A percentile compares a stretch with the other conserved stretches of the same genome.
These are phyloP conservation scores for Fusarium sp. DNA, from an alignment of 2,329 filamentous ascomycete genomes.

Conservation along the genomic window DNA sequence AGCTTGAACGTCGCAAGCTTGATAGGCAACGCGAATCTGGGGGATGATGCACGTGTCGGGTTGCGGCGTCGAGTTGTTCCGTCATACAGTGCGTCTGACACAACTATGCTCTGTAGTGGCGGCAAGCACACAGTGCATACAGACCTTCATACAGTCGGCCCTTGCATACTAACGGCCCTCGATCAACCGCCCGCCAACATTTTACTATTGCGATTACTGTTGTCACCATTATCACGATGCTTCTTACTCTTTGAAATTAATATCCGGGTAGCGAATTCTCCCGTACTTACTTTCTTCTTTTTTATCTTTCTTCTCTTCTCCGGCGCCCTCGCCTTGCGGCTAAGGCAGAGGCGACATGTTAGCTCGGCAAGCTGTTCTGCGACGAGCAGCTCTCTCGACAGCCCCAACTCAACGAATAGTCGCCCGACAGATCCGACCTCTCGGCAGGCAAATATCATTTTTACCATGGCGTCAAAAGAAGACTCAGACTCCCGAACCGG, in stretches of 20 bases:
- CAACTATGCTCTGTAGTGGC: background rate
- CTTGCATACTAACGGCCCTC: slow-evolving; percentile 7
- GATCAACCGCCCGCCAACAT: slow-evolving; percentile 19
- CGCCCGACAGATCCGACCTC: slow-evolving; percentile 40
- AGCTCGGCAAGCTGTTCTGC: slow-evolving; percentile 44
- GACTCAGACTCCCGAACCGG: slow-evolving; percentile 18
- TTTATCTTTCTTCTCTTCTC: background rate
- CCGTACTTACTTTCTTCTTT: slow-evolving; percentile 11
- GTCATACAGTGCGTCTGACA: slow-evolving; percentile 45
- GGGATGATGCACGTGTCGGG: slow-evolving; percentile 50
- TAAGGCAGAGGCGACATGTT: slow-evolving; percentile 42
- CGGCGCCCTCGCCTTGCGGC: background rate
- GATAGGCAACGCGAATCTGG: slow-evolving; percentile 40
- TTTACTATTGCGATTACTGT: slow-evolving; percentile 14
- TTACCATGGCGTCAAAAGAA: slow-evolving; percentile 53
- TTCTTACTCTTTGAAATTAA: slow-evolving; percentile 27
- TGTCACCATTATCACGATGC: slow-evolving; percentile 43
- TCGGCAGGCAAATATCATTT: slow-evolving; percentile 52
- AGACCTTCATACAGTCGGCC: background rate
- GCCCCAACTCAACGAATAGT: slow-evolving; percentile 42
- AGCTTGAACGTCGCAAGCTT: slow-evolving; percentile 54
- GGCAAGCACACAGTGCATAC: background rate
- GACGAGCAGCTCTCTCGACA: slow-evolving; percentile 43
- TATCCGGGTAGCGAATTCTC: slow-evolving; percentile 8
- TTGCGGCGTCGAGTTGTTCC: slow-evolving; percentile 51